Evolutionary conservation across 2,329 filamentous ascomycete genomes (phyloP), one percentile per base, ranked within the genome.

Genomic region (Biscogniauxia mediterranea): DNA sequence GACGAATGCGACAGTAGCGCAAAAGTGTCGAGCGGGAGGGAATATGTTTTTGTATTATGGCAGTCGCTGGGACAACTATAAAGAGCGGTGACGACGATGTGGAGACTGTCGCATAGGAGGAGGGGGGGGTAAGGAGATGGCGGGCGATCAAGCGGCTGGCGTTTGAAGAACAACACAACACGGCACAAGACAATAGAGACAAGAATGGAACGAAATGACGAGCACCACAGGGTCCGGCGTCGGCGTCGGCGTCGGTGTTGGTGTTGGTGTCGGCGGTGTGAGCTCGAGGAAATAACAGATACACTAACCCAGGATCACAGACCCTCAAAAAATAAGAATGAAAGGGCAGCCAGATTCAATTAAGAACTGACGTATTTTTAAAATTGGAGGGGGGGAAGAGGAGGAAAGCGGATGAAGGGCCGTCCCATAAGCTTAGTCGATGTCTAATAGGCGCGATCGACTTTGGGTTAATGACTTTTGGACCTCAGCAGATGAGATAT

Each of bases 261-360:
- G 28, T 32, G 28, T 32, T 32, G 28, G 38, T 46, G 38, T 46
- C 38, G 38, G 38, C 38, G 38, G 38, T 46, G 38, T 17, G 38
- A 15, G 13, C 17, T 42, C 17, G 25, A 50, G 32, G 23, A 50
- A 25, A 32, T 26, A 54, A 55, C 28, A 60, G 38, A 46, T 46
- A 46, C 13, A 46, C 38, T 46, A 46, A 46, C 38, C 38, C 38
- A 46, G 38, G 38, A 46, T 46, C 38, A 46, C 38, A 46, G 38
- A 46, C 38, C 38, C 38, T 15, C 53, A 49, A 32, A 58, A 54
- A 63, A 32, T 32, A 32, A 32, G 28, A 32, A 66, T 52, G 32
- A 59, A 60, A 64, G 42, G 38, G 26, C 66, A 65, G 66, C 69
- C 71, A 73, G 64, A 74, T 72, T 73, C 73, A 75, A 66, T 68